Base-by-base conservation (phyloP, 441 rosid genomes). In the Populus hybrid region DNA sequence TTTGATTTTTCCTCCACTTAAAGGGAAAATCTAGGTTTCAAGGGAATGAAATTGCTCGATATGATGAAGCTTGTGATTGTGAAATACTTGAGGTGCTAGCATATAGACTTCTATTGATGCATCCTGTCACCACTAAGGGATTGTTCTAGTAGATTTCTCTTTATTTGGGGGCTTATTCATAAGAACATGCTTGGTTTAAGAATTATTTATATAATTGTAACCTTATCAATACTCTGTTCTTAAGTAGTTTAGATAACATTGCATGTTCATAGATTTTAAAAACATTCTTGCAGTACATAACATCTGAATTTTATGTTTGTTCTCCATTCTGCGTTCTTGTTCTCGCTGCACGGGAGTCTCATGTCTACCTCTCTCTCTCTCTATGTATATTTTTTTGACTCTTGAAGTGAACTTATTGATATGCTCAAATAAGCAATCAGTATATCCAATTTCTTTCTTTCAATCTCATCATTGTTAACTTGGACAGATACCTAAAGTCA, bases 401-500 rank as follows among this genome's bases (percentile, higher is more conserved):
- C 50, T 42, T 42, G 14, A 9, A 10, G 50, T 42, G 50, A 42
- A 42, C 34, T 6, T 53, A 7, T 67, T 65, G 40, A 21, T 23
- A 19, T 50, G 19, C 61, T 69, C 59, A 23, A 12, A 66, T 70
- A 28, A 38, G 59, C 26, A 63, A 21, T 7, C 73, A 32, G 28
- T 57, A 35, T n/a, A 26, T 57, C 46, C 12, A 78, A 61, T 11
- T n/a, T 73, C 69, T 28, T 40, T 61, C 12, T 1, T 70, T 66
- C 32, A 30, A 34, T 83, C 81, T 75, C 46, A 42, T 75, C 42
- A 53, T 23, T 65, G 74, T 84, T 79, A 63, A 71, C 74, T 72
- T 79, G 78, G 82, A 67, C 91, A 95, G 99, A 93, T 94, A 80
- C 98, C 99, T 53, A 90, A 85, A 80, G 88, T 95, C 78, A 88